Evolutionary conservation across 2,329 filamentous ascomycete species (phyloP), one percentile per base, ranked within the genome.

Genomic region (Fusarium paranaense): DNA sequence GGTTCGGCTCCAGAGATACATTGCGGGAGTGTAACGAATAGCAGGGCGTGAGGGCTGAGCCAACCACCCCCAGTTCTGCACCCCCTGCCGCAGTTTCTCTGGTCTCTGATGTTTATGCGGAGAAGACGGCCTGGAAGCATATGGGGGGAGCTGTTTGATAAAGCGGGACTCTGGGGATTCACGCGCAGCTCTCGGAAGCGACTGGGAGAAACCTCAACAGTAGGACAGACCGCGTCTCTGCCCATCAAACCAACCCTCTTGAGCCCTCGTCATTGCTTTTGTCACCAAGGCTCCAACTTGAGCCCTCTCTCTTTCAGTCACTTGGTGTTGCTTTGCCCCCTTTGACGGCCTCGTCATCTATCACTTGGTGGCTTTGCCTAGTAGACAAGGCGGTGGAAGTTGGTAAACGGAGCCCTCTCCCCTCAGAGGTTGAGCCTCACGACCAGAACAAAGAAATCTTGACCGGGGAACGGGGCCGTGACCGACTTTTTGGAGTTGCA

Each of bases 361-460:
- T 79, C 77, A 79, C 66, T 77, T 77, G 60, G 77, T 79, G 76
- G 77, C 77, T 78, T 69, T 65, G 60, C 58, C 63, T 73, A 70
- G 66, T 69, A 72, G 58, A 71, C 66, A 70, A 74, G 73, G 76
- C 76, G 76, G 77, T 79, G 76, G 77, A 61, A 69, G 68, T 70
- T 76, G 67, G 60, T 76, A 63, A 76, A 71, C 73, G 67, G 60
- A 70, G 57, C 45, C 64, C 61, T 62, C 35, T 64, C 69, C 65
- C 73, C 65, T 71, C 66, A 67, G 64, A 77, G 73, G 66, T 65
- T 60, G 47, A 59, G 50, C 27, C 59, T 57, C 63, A 75, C 52
- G 42, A 32, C 60, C 70, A 67, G 62, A 71, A 78, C 76, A 79
- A 79, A 79, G 74, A 63, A 72, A 62, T 25, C 70, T 66, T 58